Percentiles rank a stretch among this genome's conserved stretches.
phyloP scores from a whole-genome alignment of 1,284 basidiomycete genomes.

The Inonotus obliquus region DNA sequence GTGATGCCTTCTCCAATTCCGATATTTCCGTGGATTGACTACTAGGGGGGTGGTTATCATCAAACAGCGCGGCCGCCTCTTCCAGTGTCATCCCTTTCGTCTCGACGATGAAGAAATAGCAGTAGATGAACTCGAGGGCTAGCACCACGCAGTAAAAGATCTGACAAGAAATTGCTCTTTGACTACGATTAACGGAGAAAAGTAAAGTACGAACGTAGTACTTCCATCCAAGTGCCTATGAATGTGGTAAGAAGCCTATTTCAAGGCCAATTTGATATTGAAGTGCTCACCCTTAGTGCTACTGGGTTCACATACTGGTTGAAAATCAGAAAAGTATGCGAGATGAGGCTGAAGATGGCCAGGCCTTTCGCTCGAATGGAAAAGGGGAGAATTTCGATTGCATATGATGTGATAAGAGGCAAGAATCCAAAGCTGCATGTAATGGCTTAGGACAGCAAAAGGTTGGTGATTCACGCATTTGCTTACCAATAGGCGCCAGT shows the following conservation, averaged over 20 bases:
- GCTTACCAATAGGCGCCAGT: slow-evolving; percentile 63
- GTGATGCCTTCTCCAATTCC: background rate
- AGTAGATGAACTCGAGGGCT: slow-evolving; percentile 54
- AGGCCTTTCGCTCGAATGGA: slow-evolving; percentile 74
- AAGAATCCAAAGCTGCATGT: slow-evolving; percentile 57
- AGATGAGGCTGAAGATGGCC: slow-evolving; percentile 62
- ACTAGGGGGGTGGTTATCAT: slow-evolving; percentile 46
- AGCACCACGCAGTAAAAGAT: slow-evolving; percentile 68
- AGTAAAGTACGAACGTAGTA: slow-evolving; percentile 41
- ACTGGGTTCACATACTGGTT: slow-evolving; percentile 82
- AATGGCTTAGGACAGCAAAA: background rate
- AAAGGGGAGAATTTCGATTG: slow-evolving; percentile 70
- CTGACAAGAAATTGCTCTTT: slow-evolving; percentile 25
- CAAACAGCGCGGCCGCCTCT: slow-evolving; percentile 69
- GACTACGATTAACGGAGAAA: background rate
- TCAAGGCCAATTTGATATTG: background rate
- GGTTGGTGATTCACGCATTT: background rate
- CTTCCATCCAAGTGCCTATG: slow-evolving; percentile 50
- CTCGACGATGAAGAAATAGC: slow-evolving; percentile 65
- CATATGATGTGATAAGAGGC: slow-evolving; percentile 70
- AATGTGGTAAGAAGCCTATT: background rate
- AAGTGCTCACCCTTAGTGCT: slow-evolving; percentile 38
- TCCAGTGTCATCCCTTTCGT: slow-evolving; percentile 69
- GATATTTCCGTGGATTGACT: background rate
- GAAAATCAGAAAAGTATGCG: slow-evolving; percentile 68